phyloP scores from a whole-genome alignment of 352 stramenopile species.

The Phytopythium montanum region DNA sequence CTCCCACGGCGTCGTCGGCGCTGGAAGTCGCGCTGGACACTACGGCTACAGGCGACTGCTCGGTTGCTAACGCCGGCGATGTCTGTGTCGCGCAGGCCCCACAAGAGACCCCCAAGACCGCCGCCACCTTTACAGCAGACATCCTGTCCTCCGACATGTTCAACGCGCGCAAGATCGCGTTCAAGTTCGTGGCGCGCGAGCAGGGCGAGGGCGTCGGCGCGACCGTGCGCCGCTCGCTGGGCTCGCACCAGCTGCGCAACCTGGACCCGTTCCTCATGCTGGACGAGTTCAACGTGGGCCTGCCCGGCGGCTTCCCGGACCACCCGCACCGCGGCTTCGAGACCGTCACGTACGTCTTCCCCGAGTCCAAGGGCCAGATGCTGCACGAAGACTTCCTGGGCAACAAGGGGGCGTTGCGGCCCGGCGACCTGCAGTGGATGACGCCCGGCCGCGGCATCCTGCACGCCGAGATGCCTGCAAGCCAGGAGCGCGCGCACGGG shows the following conservation, averaged over 20 bases:
- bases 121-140: background rate
- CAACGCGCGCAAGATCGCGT: constrained; percentile 17
- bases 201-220: constrained; percentile 38
- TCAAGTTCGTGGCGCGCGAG: constrained; percentile 32
- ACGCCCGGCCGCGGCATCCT: constrained; percentile 42
- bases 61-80: background rate
- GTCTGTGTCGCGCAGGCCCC: constrained; percentile 1
- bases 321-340: constrained; percentile 91
- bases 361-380: constrained; percentile 66
- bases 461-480: constrained; percentile 48
- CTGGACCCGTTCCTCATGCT: constrained; percentile 56
- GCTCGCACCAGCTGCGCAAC: constrained; percentile 24
- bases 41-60: background rate
- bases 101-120: background rate
- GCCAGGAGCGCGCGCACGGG: constrained; percentile 22
- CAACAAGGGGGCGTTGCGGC: constrained; percentile 35
- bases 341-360: constrained; percentile 88
- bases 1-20: background rate
- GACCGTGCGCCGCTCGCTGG: constrained; percentile 32
- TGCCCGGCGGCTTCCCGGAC: constrained; percentile 78
- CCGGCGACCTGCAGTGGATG: constrained; percentile 59
- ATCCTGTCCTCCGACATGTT: constrained; percentile 16
- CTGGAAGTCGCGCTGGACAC: background rate
- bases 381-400: constrained; percentile 78
- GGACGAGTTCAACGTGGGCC: constrained; percentile 36